Base-by-base conservation (phyloP, 176 grass and related monocot genomes). In the Puya raimondii region DNA sequence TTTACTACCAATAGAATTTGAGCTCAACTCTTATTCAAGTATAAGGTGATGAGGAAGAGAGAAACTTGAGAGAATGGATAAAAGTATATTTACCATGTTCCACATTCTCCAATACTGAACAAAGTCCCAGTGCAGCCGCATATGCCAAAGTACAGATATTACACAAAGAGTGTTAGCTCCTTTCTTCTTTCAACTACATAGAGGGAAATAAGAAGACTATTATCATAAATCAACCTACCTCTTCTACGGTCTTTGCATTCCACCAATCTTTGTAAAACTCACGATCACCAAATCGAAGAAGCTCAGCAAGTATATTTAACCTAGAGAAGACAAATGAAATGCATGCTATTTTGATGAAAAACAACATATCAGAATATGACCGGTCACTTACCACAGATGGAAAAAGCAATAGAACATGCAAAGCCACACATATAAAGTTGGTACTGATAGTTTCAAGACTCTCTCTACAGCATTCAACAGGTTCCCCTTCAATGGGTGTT, bases 401-500 rank as follows among this genome's bases (percentile, higher is more conserved):
- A 93, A 99, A 85, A 93, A 99, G 69, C 89, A 92, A 71, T 99
- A 99, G 87, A 99, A 99, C 94, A 99, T 93, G 78, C 94, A 99
- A 71, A 99, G 89, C 94, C 89, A 93, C 33, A 99, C 94, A 10
- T 99, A 99, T 70, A 93, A 72, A 78, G 86, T 92, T 18, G 94
- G 94, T 53, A 99, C 79, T 75, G 94, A 99, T 49, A 99, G 78
- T 82, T 93, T 99, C 70, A 99, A 84, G 50, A 99, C 82, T 85
- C 94, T 93, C 51, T 99, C 94, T 75, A 99, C 72, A 72, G 94
- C 94, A 88, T 90, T 81, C 77, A 99, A 81, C 74, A 99, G 76
- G 81, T 93, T 80, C 23, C 84, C 94, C 84, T 86, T 90, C 67
- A 99, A 54, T 23, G 94, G 94, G 73, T 99, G 87, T 84, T 86